phyloP scores from a whole-genome alignment of 1,139 yeast genomes.

The Petasospora rhodanensis region DNA sequence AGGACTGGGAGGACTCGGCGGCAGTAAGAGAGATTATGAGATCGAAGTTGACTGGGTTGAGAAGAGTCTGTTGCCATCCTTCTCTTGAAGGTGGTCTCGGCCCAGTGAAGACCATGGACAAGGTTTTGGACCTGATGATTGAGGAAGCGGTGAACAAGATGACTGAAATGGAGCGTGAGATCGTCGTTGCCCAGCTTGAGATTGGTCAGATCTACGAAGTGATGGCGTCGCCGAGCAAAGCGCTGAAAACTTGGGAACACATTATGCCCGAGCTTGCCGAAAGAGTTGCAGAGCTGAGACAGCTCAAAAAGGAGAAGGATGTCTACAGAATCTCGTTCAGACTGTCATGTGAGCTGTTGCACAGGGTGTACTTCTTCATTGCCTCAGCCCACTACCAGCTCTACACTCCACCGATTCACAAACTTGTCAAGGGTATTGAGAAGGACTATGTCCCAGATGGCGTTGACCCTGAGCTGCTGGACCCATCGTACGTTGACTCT shows the following conservation, averaged over 20 bases:
- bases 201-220: slow-evolving; percentile 65
- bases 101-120: slow-evolving; percentile 51
- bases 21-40: slow-evolving; percentile 45
- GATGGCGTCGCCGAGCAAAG: slow-evolving; percentile 43
- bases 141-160: slow-evolving; percentile 47
- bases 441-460: slow-evolving; percentile 11
- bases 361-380: slow-evolving; percentile 70
- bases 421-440: slow-evolving; percentile 16
- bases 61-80: slow-evolving; percentile 85
- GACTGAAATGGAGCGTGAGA: slow-evolving; percentile 43
- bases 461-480: slow-evolving; percentile 7
- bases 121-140: slow-evolving; percentile 62
- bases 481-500: neutral
- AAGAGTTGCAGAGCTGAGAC: slow-evolving; percentile 12
- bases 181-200: slow-evolving; percentile 41
- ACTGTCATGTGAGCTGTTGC: slow-evolving; percentile 47
- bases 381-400: slow-evolving; percentile 67
- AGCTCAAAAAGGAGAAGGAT: slow-evolving; percentile 21
- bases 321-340: slow-evolving; percentile 20
- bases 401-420: slow-evolving; percentile 15
- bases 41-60: slow-evolving; percentile 59
- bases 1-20: slow-evolving; percentile 48
- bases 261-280: slow-evolving; percentile 29
- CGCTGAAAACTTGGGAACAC: slow-evolving; percentile 42
- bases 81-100: slow-evolving; percentile 9